Base-by-base conservation (phyloP, 495 filamentous ascomycete genomes). In the Lichenothelia convexa region DNA sequence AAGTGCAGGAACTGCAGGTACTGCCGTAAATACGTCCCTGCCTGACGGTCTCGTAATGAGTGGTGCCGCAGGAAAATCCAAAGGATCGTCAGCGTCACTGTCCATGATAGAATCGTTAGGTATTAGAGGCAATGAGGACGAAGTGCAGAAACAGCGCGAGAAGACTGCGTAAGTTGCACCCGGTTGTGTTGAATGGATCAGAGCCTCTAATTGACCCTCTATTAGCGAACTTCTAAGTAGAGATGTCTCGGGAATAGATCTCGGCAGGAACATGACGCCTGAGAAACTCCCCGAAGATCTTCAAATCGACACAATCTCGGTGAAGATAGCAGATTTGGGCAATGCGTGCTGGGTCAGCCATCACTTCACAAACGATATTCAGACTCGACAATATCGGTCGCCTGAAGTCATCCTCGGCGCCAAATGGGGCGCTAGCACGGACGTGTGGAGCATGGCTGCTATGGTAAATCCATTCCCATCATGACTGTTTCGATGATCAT, bases 341-440 rank as follows among this genome's bases (percentile, higher is more conserved):
- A 99, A 99, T 52, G 89, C 89, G 7, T 99, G 89, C 61, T 99
- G 89, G 89, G 85, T 93, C 18, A 78, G 80, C 21, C 89, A 99
- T 53, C 89, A 99, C 55, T 99, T 99, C 59, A 99, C 89, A 44
- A 94, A 99, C 48, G 89, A 99, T 51, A 99, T 99, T 43, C 89
- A 99, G 48, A 99, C 89, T 5, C 71, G 89, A 47, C 89, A 99
- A 56, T 99, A 99, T 57, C 71, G 89, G 16, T 95, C 89, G 0
- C 89, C 89, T 2, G 89, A 99, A 56, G 89, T 99, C 19, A 95
- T 99, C 30, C 60, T 99, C 13, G 89, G 89, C 29, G 74, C 85
- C 1, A 95, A 94, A 60, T 99, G 89, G 89, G 89, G 89, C 35
- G 89, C 89, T 3, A 95, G 89, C 50, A 95, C 89, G 1, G 89